phyloP scores from a whole-genome alignment of 805 yeast genomes.

The Clavispora fructus region DNA sequence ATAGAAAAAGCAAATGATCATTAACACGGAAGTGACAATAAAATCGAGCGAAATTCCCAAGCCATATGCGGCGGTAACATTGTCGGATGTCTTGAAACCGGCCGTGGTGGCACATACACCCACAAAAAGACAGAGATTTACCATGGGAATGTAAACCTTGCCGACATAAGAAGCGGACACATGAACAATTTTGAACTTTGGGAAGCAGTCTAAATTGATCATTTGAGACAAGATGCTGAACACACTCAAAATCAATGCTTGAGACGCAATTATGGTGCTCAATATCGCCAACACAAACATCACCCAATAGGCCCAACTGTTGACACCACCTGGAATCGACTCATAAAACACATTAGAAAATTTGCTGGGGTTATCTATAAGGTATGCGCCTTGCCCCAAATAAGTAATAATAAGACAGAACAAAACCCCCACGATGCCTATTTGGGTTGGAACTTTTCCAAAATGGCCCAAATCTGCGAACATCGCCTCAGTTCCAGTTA shows the following conservation, averaged over 20 bases:
- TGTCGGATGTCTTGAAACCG: constrained; percentile 45
- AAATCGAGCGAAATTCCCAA: constrained; percentile 55
- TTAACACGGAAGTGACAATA: constrained; percentile 44
- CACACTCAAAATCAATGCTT: constrained; percentile 53
- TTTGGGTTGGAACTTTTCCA: constrained; percentile 44
- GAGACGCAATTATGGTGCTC: constrained; percentile 55
- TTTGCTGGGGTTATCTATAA: constrained; percentile 35
- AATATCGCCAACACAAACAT: constrained; percentile 49
- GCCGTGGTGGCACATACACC: constrained; percentile 48
- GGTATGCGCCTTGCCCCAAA: constrained; percentile 54
- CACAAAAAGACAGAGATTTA: constrained; percentile 47
- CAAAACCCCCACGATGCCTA: constrained; percentile 47
- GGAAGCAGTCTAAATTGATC: constrained; percentile 51
- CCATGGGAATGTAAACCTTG: constrained; percentile 47
- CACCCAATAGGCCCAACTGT: constrained; percentile 43
- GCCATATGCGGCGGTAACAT: constrained; percentile 57
- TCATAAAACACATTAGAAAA: constrained; percentile 41
- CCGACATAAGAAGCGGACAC: constrained; percentile 43
- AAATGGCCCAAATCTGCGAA: constrained; percentile 61
- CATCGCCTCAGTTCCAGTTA: constrained; percentile 62
- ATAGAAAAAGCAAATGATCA: constrained; percentile 41
- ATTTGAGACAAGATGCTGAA: constrained; percentile 49
- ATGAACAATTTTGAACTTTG: constrained; percentile 42
- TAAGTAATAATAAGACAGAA: constrained; percentile 49
- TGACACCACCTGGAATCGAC: constrained; percentile 47